These are phyloP conservation scores for Stephania yunnanensis DNA, from an alignment of 164 flowering plant species.

Conservation along the genomic window DNA sequence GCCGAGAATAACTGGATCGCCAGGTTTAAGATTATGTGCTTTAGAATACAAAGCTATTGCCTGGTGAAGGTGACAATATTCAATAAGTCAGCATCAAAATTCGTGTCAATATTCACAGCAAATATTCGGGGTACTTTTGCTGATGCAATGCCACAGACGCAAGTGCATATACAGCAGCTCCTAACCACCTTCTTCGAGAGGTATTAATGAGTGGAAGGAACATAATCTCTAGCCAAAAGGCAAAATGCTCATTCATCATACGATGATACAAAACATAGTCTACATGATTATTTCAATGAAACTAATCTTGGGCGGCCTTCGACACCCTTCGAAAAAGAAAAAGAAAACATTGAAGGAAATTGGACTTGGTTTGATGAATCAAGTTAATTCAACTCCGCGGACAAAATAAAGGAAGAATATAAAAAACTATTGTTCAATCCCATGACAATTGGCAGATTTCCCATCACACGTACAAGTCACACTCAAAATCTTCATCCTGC, in stretches of 20 bases:
- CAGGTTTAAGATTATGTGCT: constrained; percentile 63
- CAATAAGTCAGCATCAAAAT: not conserved
- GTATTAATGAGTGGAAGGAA: not conserved
- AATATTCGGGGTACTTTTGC: not conserved
- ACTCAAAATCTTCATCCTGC: not conserved
- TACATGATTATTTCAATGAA: too few species aligned
- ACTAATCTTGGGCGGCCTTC: too few species aligned
- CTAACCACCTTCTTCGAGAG: not conserved
- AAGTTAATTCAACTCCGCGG: too few species aligned
- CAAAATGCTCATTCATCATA: too few species aligned
- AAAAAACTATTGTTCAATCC: too few species aligned
- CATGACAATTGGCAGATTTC: not conserved
- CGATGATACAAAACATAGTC: too few species aligned
- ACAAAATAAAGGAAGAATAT: not conserved
- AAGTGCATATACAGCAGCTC: not conserved
- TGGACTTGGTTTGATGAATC: not conserved
- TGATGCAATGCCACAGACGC: not conserved
- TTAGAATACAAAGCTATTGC: constrained; percentile 65
- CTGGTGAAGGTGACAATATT: constrained; percentile 39
- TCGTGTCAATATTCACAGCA: not conserved
- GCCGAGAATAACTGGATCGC: constrained; percentile 67
- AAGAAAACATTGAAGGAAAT: too few species aligned
- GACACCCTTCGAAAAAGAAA: too few species aligned
- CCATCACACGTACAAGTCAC: not conserved
- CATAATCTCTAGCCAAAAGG: too few species aligned